phyloP scores from a whole-genome alignment of 306 rosid genomes.

The Medicago arabica region DNA sequence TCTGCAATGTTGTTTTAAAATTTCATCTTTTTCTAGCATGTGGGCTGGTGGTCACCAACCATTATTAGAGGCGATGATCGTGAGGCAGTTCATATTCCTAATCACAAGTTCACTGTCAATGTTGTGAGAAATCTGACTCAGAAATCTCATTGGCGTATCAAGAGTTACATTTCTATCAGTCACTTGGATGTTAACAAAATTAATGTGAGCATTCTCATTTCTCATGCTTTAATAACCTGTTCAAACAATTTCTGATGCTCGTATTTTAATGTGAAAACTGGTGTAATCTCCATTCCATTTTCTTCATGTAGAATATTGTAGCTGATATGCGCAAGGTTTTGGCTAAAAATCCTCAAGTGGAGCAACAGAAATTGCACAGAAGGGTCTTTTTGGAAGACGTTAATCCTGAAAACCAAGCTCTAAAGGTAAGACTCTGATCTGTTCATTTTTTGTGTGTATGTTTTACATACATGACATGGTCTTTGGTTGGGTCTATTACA shows the following conservation, averaged over 20 bases:
- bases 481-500: not conserved
- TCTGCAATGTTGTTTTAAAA: constrained; percentile 22
- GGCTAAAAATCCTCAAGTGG: constrained; percentile 95
- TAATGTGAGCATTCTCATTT: constrained; percentile 71
- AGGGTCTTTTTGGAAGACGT: constrained; percentile 85
- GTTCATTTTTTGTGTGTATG: constrained; percentile 14
- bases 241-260: constrained; percentile 35
- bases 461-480: not conserved
- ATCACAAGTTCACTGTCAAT: constrained; percentile 94
- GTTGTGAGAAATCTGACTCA: constrained; percentile 96
- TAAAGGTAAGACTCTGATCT: constrained; percentile 58
- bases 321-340: constrained; percentile 99
- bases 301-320: constrained; percentile 70
- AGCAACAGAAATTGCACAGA: constrained; percentile 98
- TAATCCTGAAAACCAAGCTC: constrained; percentile 90
- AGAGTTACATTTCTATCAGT: constrained; percentile 86
- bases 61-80: constrained; percentile 99
- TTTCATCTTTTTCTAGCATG: constrained; percentile 66
- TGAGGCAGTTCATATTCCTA: constrained; percentile 98
- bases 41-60: constrained; percentile 99
- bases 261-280: constrained; percentile 37
- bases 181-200: constrained; percentile 94
- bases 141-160: constrained; percentile 99
- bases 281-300: constrained; percentile 20
- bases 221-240: constrained; percentile 28